Evolutionary conservation across 1,284 basidiomycete species (phyloP).

Genomic region (Wolfiporia cocos): DNA sequence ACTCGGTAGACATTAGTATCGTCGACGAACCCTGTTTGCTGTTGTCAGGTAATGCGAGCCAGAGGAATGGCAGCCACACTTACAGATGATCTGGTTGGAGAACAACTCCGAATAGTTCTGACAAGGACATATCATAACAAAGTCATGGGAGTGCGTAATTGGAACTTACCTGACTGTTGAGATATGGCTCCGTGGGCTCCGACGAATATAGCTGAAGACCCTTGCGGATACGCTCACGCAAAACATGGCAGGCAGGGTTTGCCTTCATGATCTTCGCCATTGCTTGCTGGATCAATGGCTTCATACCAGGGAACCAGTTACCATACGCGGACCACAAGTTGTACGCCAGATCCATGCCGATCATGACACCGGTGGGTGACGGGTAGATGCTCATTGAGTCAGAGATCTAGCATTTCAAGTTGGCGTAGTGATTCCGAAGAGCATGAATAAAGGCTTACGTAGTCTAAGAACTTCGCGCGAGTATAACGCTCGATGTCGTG

Average conservation of each 20-base stretch:
- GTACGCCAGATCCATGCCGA: slow-evolving; percentile 97
- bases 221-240: slow-evolving; percentile 98
- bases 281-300: slow-evolving; percentile 96
- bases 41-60: slow-evolving; percentile 8
- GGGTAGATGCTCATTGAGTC: slow-evolving; percentile 98
- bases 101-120: slow-evolving; percentile 96
- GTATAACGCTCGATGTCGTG: slow-evolving; percentile 98
- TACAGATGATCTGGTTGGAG: slow-evolving; percentile 99
- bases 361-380: slow-evolving; percentile 96
- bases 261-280: slow-evolving; percentile 99
- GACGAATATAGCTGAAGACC: slow-evolving; percentile 98
- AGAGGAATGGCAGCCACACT: slow-evolving; percentile 17
- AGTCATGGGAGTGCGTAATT: too few species aligned
- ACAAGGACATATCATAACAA: slow-evolving; percentile 14
- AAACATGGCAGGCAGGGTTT: slow-evolving; percentile 95
- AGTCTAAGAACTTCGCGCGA: slow-evolving; percentile 96
- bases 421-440: background rate
- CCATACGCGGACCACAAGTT: slow-evolving; percentile 99
- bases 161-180: slow-evolving; percentile 80
- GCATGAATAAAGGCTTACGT: slow-evolving; percentile 41
- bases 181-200: slow-evolving; percentile 97
- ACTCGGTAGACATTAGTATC: slow-evolving; percentile 99
- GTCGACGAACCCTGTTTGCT: slow-evolving; percentile 94
- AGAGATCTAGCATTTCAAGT: slow-evolving; percentile 49
- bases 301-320: slow-evolving; percentile 99